Conservation (phyloP, 192 early-diverging fungal species). For the Backusella tarrabulga region DNA sequence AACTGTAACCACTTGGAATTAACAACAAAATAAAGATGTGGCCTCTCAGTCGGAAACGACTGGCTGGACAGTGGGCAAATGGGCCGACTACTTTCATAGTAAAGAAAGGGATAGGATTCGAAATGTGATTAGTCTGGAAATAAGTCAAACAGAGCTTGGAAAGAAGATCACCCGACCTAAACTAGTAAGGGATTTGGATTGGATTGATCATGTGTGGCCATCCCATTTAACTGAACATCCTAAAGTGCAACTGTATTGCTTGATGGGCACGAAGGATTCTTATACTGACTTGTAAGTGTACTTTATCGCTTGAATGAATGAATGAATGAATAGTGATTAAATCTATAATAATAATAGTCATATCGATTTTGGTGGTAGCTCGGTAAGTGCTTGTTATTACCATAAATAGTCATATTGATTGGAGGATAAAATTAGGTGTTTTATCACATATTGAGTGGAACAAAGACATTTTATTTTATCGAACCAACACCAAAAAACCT, state of each 20-base stretch:
- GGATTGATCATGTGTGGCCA: conserved; percentile 89
- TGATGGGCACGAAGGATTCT: conserved; percentile 90
- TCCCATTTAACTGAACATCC: conserved; percentile 67
- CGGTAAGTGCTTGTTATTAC: conserved; percentile 28
- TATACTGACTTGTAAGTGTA: conserved; percentile 80
- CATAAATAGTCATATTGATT: background rate
- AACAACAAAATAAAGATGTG: conserved; percentile 55
- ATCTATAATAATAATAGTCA: conserved; percentile 42
- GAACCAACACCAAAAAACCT: conserved; percentile 80
- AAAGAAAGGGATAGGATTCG: conserved; percentile 67
- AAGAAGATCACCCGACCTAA: conserved; percentile 67
- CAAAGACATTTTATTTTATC: conserved; percentile 90
- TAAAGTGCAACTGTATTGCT: conserved; percentile 85
- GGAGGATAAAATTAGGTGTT: conserved; percentile 54
- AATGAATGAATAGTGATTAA: too few species aligned
- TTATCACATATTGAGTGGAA: conserved; percentile 85
- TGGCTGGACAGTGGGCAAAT: conserved; percentile 80
- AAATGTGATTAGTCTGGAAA: conserved; percentile 89
- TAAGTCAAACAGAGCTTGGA: conserved; percentile 71
- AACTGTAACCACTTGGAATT: background rate
- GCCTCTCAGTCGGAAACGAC: conserved; percentile 79
- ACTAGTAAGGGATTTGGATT: conserved; percentile 86
- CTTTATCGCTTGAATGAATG: too few species aligned
- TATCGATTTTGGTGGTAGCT: conserved; percentile 82
- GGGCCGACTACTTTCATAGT: conserved; percentile 78